Evolutionary conservation across 306 rosid genomes (phyloP).

Genomic region (Lathyrus oleraceus): DNA sequence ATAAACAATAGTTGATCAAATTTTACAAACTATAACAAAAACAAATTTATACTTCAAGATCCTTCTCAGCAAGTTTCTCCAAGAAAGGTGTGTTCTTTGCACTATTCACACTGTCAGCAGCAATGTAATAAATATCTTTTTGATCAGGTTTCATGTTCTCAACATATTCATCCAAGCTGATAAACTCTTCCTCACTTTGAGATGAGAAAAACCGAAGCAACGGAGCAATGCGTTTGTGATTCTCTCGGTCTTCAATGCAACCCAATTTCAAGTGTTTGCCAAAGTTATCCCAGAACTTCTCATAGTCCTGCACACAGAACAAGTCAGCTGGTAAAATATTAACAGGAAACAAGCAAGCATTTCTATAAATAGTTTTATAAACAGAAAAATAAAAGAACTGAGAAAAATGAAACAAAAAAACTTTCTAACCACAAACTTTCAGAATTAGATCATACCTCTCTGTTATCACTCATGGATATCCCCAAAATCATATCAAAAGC

Average conservation of each 20-base stretch:
- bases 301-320: constrained; percentile 74
- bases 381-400: neutral
- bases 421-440: neutral
- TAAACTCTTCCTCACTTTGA: constrained; percentile 78
- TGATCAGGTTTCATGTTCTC: constrained; percentile 96
- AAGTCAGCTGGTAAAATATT: constrained; percentile 22
- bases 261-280: constrained; percentile 94
- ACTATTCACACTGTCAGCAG: constrained; percentile 88
- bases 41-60: constrained; percentile 63
- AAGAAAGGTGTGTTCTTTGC: constrained; percentile 94
- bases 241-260: constrained; percentile 96
- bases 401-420: neutral
- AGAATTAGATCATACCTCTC: constrained; percentile 57
- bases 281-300: constrained; percentile 88
- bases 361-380: neutral
- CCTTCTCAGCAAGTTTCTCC: constrained; percentile 80
- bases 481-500: constrained; percentile 98
- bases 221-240: constrained; percentile 95
- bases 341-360: constrained; percentile 12
- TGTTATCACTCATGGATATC: constrained; percentile 88
- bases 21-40: constrained; percentile 1
- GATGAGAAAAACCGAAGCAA: constrained; percentile 92
- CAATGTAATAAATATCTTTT: constrained; percentile 90
- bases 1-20: neutral
- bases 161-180: constrained; percentile 95